Percentiles rank a stretch among this genome's conserved stretches.
Conservation (phyloP, 768 basidiomycete species). For the Suillus placidus region DNA sequence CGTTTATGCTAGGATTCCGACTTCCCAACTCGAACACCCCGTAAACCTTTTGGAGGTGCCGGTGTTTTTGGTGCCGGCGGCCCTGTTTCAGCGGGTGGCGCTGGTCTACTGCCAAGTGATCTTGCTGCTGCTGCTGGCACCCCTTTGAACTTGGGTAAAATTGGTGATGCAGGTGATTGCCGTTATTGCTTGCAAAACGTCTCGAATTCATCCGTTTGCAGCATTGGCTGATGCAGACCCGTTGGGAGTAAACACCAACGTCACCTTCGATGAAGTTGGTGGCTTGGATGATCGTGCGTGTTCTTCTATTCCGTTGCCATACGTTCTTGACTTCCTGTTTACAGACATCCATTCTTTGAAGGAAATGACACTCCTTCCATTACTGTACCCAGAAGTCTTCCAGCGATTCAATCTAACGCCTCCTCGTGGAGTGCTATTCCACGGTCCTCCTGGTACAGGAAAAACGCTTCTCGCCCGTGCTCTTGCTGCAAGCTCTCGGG, state of each 20-base stretch:
- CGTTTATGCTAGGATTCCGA: conserved; percentile 65
- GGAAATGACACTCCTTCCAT: conserved; percentile 96
- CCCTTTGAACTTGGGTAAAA: conserved; percentile 83
- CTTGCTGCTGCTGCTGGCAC: conserved; percentile 69
- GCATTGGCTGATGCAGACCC: conserved; percentile 96
- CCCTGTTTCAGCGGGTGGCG: conserved; percentile 48
- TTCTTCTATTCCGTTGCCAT: background rate
- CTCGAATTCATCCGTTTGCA: conserved; percentile 30
- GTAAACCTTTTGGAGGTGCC: conserved; percentile 60
- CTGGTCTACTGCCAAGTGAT: conserved; percentile 64
- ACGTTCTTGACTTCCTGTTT: conserved; percentile 5
- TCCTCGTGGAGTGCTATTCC: conserved; percentile 94
- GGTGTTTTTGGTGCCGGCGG: conserved; percentile 51
- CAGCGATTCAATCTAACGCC: conserved; percentile 93
- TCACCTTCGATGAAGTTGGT: conserved; percentile 96
- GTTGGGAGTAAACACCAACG: conserved; percentile 87
- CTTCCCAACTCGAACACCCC: conserved; percentile 62
- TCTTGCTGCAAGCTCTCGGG: conserved; percentile 88
- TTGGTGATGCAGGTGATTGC: conserved; percentile 68
- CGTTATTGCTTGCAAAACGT: conserved; percentile 19
- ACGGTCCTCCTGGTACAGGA: conserved; percentile 98
- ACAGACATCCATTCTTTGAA: conserved; percentile 94
- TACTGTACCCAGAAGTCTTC: conserved; percentile 96
- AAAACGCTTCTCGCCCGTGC: conserved; percentile 95
- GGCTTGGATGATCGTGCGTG: conserved; percentile 88